These are phyloP conservation scores for Elongisporangium undulatum DNA, from an alignment of 352 stramenopile genomes.

Conservation along the genomic window DNA sequence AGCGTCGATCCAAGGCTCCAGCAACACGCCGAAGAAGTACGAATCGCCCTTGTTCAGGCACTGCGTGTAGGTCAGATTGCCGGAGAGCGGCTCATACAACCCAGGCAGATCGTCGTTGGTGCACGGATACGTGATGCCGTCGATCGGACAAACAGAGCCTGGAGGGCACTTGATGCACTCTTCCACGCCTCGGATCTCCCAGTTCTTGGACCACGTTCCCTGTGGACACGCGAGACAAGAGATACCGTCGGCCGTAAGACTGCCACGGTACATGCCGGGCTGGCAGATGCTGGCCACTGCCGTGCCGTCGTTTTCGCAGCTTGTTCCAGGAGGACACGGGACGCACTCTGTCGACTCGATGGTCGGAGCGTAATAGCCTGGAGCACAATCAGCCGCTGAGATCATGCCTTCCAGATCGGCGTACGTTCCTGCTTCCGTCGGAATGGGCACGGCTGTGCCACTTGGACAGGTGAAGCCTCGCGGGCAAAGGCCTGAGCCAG, in stretches of 20 bases:
- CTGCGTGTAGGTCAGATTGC: constrained; percentile 83
- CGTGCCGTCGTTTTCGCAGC: constrained; percentile 89
- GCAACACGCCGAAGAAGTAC: constrained; percentile 94
- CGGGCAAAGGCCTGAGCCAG: constrained; percentile 92
- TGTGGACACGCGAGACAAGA: constrained; percentile 90
- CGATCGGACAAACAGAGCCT: constrained; percentile 90
- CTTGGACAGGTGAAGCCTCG: constrained; percentile 92
- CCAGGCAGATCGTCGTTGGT: constrained; percentile 90
- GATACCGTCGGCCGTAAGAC: constrained; percentile 80
- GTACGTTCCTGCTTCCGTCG: constrained; percentile 90
- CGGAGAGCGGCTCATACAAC: constrained; percentile 80
- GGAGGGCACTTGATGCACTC: constrained; percentile 93
- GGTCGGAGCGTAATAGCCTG: constrained; percentile 95
- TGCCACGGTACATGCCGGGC: constrained; percentile 91
- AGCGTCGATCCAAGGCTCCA: constrained; percentile 95
- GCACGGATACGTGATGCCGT: constrained; percentile 95
- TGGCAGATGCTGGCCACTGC: constrained; percentile 87
- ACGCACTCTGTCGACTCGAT: constrained; percentile 93
- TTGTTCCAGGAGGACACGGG: constrained; percentile 90
- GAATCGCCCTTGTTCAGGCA: constrained; percentile 78
- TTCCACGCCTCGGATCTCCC: constrained; percentile 91
- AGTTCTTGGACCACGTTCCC: constrained; percentile 98
- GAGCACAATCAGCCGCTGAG: constrained; percentile 88
- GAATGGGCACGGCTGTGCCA: constrained; percentile 91
- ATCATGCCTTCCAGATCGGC: constrained; percentile 91